Evolutionary conservation across 768 basidiomycete genomes (phyloP).

Genomic region (Podaxis carcinomalis): DNA sequence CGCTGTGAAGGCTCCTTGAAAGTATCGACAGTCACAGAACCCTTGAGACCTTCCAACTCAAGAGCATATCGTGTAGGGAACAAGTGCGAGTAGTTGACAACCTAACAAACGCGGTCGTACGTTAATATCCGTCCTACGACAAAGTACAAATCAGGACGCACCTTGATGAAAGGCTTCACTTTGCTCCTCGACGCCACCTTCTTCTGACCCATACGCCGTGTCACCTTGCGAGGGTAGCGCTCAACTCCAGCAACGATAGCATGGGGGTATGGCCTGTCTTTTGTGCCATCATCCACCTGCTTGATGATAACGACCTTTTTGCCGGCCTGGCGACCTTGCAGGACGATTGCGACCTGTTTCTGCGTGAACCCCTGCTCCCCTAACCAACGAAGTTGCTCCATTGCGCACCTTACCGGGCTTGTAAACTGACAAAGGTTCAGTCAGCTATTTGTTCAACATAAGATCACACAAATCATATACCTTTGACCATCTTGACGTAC

Average conservation of each 20-base stretch:
- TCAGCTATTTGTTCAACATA: conserved; percentile 12
- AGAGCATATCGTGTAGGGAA: conserved; percentile 99
- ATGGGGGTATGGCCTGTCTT: conserved; percentile 94
- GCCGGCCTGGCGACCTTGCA: conserved; percentile 98
- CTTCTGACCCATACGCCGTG: conserved; percentile 96
- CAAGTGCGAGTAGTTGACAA: conserved; percentile 97
- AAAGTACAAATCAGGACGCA: conserved; percentile 27
- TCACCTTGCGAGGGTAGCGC: conserved; percentile 97
- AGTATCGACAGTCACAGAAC: conserved; percentile 75
- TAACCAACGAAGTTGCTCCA: not conserved
- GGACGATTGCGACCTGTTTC: conserved; percentile 85
- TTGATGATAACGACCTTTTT: conserved; percentile 99
- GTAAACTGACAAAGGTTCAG: conserved; percentile 55
- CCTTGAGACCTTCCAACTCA: conserved; percentile 94
- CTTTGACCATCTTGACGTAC: conserved; percentile 56
- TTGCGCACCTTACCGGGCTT: conserved; percentile 84
- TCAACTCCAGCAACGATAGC: conserved; percentile 98
- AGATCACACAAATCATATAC: conserved; percentile 25
- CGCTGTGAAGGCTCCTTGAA: conserved; percentile 98
- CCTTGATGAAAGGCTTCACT: conserved; percentile 99
- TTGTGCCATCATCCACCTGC: conserved; percentile 94
- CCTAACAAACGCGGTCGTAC: conserved; percentile 35
- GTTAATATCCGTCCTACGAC: not conserved
- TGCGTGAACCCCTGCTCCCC: not conserved
- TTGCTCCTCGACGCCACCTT: conserved; percentile 88